Evolutionary conservation across 352 stramenopile genomes (phyloP), one percentile per base, ranked within the genome.

Genomic region (Thalassiosira ordinaria): DNA sequence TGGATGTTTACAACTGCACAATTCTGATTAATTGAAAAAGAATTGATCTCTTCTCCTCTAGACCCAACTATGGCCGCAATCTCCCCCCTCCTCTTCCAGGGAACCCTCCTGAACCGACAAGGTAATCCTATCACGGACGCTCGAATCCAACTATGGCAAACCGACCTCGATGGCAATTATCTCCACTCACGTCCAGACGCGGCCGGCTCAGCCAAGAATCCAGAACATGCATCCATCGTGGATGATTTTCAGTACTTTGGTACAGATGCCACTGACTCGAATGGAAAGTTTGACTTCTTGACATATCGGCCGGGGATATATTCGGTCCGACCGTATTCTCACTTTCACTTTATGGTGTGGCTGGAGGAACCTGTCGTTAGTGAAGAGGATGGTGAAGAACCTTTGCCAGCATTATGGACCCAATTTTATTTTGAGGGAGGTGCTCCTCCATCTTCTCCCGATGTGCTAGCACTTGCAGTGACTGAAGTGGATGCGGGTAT

Each of bases 321-420:
- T 63, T 13, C 52, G 2, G 31, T 14, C 1, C 31, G 66, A 39
- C 53, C 66, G 4, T 74, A 64, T 52, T 52, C 66, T 0, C 66
- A 75, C 26, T 75, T 68, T 49, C 66, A 75, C 39, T 66, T 75
- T 16, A 75, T 66, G 66, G 66, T 75, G 26, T 75, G 66, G 66
- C 46, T 60, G n/a, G 27, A 41, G 2, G 61, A 70, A 20, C 39
- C 39, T 16, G 18, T 16, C 1, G 39, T 47, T 47, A 16, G 3
- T 47, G 41, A 35, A 31, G 53, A 55, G 41, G 33, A 31, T 33
- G 37, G 39, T 39, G 63, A 24, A 1, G 64, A n/a, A 18, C 16
- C 33, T 37, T 5, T 8, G n/a, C 52, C 22, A 14, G 37, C 33
- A 16, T 14, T 75, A 5, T 35, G 66, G 13, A 75, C 66, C n/a